phyloP scores from a whole-genome alignment of 2,329 filamentous ascomycete species.

The Podosphaera aphanis region DNA sequence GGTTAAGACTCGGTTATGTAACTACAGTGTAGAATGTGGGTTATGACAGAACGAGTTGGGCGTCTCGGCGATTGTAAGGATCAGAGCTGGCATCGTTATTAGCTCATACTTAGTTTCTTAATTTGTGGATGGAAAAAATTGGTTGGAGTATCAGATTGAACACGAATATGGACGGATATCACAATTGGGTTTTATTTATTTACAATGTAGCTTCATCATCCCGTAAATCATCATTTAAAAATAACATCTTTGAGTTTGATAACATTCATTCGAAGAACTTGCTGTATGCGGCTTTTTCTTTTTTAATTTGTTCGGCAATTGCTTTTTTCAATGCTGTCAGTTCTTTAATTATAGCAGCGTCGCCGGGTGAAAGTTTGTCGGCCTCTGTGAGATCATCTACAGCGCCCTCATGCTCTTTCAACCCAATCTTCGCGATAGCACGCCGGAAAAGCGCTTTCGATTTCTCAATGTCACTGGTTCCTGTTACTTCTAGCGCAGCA shows the following conservation, averaged over 20 bases:
- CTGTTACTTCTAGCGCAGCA: conserved; percentile 44
- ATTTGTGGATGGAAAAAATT: background rate
- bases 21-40: background rate
- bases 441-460: conserved; percentile 78
- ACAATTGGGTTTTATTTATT: background rate
- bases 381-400: conserved; percentile 55
- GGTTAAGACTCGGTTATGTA: background rate
- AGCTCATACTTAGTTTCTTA: background rate
- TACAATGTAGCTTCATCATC: background rate
- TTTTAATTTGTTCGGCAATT: conserved; percentile 48
- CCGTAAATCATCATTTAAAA: background rate
- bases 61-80: background rate
- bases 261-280: conserved; percentile 46
- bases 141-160: background rate
- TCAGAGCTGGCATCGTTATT: no score
- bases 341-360: conserved; percentile 54
- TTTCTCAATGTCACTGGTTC: conserved; percentile 49
- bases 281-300: conserved; percentile 79
- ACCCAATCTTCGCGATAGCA: conserved; percentile 46
- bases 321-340: conserved; percentile 56
- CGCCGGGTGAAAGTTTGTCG: conserved; percentile 47
- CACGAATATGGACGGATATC: background rate
- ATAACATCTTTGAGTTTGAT: background rate
- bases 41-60: background rate
- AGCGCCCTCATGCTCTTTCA: conserved; percentile 70